phyloP scores from a whole-genome alignment of 208 protist species.

The Acanthamoeba castellanii region DNA sequence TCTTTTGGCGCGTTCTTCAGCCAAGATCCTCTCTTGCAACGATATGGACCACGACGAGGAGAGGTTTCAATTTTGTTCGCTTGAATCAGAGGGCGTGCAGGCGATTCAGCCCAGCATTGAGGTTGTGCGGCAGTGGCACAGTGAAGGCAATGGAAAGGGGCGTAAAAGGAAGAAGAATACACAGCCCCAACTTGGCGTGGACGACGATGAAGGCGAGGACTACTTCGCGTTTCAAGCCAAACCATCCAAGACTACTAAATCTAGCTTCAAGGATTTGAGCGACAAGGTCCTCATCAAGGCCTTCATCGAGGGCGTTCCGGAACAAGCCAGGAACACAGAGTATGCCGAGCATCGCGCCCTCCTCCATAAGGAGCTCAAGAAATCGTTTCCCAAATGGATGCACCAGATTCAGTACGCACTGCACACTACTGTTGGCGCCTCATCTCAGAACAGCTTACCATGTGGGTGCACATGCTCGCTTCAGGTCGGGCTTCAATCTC shows the following conservation, averaged over 20 bases:
- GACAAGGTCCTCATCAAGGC: conserved; percentile 1
- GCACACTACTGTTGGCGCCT: background rate
- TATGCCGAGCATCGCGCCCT: background rate
- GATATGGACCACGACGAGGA: background rate
- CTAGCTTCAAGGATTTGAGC: conserved; percentile 20
- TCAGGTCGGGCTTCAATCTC: conserved; percentile 64
- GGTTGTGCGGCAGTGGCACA: background rate
- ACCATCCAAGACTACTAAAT: background rate
- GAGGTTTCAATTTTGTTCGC: background rate
- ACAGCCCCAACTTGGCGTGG: background rate
- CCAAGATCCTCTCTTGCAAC: background rate
- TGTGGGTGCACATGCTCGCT: background rate
- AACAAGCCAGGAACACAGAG: background rate
- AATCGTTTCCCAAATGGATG: conserved; percentile 63
- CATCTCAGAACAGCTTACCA: background rate
- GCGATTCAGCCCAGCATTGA: background rate
- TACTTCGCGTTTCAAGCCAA: conserved; percentile 55
- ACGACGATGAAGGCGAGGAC: conserved; percentile 51
- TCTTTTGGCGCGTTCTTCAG: too few relatives aligned
- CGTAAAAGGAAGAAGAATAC: background rate
- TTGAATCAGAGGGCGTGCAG: background rate
- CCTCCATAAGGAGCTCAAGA: background rate
- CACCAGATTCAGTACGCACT: conserved; percentile 15
- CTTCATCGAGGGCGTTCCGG: background rate
- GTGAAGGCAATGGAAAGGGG: background rate